These are phyloP conservation scores for Lodderomyces beijingensis DNA, from an alignment of 1,139 yeast genomes.

Conservation along the genomic window DNA sequence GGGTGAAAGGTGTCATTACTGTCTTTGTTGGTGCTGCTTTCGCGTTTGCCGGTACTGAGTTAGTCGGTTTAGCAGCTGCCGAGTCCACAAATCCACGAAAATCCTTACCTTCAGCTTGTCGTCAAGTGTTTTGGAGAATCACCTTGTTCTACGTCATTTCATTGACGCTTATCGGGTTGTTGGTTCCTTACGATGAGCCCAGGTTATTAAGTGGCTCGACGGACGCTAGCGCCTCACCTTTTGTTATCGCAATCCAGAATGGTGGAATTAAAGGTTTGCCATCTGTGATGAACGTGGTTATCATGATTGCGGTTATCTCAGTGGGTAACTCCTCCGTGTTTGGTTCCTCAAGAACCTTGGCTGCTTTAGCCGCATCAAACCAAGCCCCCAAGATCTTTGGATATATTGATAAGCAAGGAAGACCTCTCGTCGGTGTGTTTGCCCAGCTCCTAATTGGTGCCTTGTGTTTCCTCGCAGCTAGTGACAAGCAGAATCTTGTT, in stretches of 20 bases:
- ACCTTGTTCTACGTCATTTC: slow-evolving; percentile 75
- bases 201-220: slow-evolving; percentile 26
- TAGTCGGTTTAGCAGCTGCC: slow-evolving; percentile 70
- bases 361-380: slow-evolving; percentile 58
- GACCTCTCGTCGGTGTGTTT: slow-evolving; percentile 57
- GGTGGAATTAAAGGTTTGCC: slow-evolving; percentile 69
- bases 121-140: slow-evolving; percentile 78
- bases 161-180: slow-evolving; percentile 74
- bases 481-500: slow-evolving; percentile 30
- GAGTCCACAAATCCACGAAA: slow-evolving; percentile 80
- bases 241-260: slow-evolving; percentile 55
- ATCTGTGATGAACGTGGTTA: slow-evolving; percentile 72
- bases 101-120: slow-evolving; percentile 64
- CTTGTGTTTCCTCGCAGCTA: slow-evolving; percentile 38
- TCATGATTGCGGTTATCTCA: slow-evolving; percentile 62
- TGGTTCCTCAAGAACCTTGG: slow-evolving; percentile 70
- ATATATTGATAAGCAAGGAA: slow-evolving; percentile 56
- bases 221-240: slow-evolving; percentile 48
- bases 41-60: slow-evolving; percentile 60
- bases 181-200: slow-evolving; percentile 75
- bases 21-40: slow-evolving; percentile 43
- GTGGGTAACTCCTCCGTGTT: slow-evolving; percentile 83
- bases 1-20: no score
- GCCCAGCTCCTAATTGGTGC: slow-evolving; percentile 34
- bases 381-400: slow-evolving; percentile 58